Base-by-base conservation (phyloP, 164 flowering plant genomes). In the Chimonanthus salicifolius region DNA sequence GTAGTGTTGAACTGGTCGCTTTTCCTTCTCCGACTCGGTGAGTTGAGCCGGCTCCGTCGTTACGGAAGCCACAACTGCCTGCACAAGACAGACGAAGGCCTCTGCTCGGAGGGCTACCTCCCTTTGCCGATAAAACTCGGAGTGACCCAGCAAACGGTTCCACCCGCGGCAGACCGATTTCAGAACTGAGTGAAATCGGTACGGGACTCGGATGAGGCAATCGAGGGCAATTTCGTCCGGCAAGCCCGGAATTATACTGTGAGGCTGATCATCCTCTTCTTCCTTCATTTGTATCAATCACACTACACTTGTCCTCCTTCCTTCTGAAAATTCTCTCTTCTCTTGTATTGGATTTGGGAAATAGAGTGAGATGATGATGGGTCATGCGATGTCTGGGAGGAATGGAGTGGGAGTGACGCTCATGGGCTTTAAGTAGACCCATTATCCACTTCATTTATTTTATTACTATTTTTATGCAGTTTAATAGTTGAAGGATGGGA, bases 51-150 rank as follows among this genome's bases (percentile, higher is more conserved):
- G 66, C 15, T 50, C 63, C 44, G 46, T 68, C 64, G 74, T n/a
- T 7, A 60, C 49, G 51, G 44, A 0, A 4, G 77, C 71, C 18
- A 65, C 48, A 16, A 79, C 50, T 4, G 83, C 69, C 49, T 87
- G 89, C 13, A 87, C 77, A 44, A 85, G 72, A 79, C 84, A 85
- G n/a, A 82, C 85, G 10, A 78, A 68, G 46, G 62, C 64, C 47
- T 80, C 77, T 4, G 77, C 73, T 3, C 18, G 45, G 65, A 72
- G 74, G 8, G 72, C 58, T 15, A 64, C 68, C 21, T 58, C 45
- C 33, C 82, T 63, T 11, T 78, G 67, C 44, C 51, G 20, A 60
- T 75, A 69, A 58, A 78, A 82, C 13, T 64, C 69, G 7, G 48
- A 67, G 45, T 65, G 10, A 11, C 62, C 50, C 8, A 81, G 5